Evolutionary conservation across 106 monocot species (phyloP), one percentile per base, ranked within the genome.

Genomic region (Allium fistulosum): DNA sequence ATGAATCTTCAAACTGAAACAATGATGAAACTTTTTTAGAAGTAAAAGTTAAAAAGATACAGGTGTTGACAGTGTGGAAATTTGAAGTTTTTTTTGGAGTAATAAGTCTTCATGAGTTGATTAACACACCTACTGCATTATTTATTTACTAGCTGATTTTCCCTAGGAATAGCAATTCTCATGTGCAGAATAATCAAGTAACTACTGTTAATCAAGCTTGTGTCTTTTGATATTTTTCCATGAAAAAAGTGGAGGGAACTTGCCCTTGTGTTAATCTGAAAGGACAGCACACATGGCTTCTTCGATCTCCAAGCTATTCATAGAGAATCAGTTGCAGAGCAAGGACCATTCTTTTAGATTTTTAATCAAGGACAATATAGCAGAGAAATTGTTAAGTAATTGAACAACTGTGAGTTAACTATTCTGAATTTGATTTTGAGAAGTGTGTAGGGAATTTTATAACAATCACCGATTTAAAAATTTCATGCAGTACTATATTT

Each of bases 241-340:
- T 69, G 4, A 51, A 11, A 26, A 63, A 5, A 51, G 37, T 49
- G 56, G 65, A 59, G 57, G 65, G 57, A 70, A 62, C 70, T 75
- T 67, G 52, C 53, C 51, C 73, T 68, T 69, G 72, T 74, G 81
- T 57, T 65, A 65, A 76, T 46, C 68, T 65, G 52, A 75, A 71
- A 74, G 22, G 58, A 57, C 68, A 26, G 74, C 82, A 37, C 37
- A 82, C 86, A 82, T 87, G 87, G 77, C 80, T 47, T 82, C 76
- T 52, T 67, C 74, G 68, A 68, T 77, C 62, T 71, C 86, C 46
- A 75, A 87, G 77, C 58, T 68, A 60, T 48, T 63, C 79, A 76
- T 50, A 72, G 71, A 72, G 77, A 75, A 85, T 80, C 77, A 63
- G 48, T 76, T 59, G 10, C 65, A 79, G 37, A 57, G 57, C 0